These are phyloP conservation scores for Hydnomerulius pinastri DNA, from an alignment of 768 basidiomycete species.

Conservation along the genomic window DNA sequence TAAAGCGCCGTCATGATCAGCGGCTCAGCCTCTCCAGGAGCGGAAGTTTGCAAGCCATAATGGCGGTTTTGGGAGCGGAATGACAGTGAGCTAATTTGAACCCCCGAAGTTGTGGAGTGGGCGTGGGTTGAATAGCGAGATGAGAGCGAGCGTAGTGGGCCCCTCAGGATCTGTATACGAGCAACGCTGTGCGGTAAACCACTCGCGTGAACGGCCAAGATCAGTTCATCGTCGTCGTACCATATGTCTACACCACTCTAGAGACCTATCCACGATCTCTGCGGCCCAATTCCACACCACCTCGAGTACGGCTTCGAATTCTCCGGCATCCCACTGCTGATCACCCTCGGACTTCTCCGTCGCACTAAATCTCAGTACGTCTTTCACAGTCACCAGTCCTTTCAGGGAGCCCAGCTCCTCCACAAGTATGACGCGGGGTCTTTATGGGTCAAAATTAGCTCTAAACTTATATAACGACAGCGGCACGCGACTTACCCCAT, in stretches of 20 bases:
- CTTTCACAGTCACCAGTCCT: constrained; percentile 94
- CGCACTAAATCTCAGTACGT: constrained; percentile 86
- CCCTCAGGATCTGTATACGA: too few species aligned
- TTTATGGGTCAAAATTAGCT: constrained; percentile 30
- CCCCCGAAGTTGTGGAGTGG: neutral
- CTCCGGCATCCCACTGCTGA: constrained; percentile 63
- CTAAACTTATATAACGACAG: neutral
- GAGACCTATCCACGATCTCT: constrained; percentile 34
- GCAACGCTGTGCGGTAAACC: too few species aligned
- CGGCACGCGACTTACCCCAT: constrained; percentile 80
- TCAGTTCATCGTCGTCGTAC: constrained; percentile 20
- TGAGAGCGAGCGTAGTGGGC: too few species aligned
- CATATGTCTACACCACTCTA: constrained; percentile 26
- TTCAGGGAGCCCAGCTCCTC: constrained; percentile 80
- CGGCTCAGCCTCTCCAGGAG: too few species aligned
- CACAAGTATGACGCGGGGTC: constrained; percentile 95
- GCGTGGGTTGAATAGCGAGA: too few species aligned
- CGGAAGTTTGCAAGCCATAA: too few species aligned
- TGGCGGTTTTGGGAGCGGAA: too few species aligned
- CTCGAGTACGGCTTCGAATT: constrained; percentile 64
- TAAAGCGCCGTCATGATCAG: too few species aligned
- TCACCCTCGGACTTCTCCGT: constrained; percentile 52
- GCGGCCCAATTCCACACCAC: constrained; percentile 59
- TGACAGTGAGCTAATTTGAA: neutral
- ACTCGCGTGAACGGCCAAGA: neutral